A percentile compares a stretch with the other conserved stretches of the same genome.
phyloP scores from a whole-genome alignment of 2,329 filamentous ascomycete genomes.

The Domatiomyces catenatus region DNA sequence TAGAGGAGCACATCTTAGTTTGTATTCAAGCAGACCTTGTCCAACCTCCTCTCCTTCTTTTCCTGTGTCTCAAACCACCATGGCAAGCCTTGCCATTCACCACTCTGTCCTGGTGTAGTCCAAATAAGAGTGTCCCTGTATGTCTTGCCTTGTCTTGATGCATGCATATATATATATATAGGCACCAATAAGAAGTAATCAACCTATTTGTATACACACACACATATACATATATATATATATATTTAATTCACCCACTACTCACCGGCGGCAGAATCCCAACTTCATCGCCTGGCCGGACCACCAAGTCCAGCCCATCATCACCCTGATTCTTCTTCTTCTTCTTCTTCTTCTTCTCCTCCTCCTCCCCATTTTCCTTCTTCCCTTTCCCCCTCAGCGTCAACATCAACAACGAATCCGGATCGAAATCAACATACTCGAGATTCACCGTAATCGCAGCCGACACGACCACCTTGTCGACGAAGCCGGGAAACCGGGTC shows the following conservation, averaged over 20 bases:
- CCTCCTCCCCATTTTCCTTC: conserved; percentile 2
- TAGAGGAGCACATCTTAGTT: no score
- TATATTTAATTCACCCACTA: conserved; percentile 23
- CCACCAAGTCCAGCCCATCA: conserved; percentile 15
- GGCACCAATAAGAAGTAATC: no score
- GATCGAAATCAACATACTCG: conserved; percentile 29
- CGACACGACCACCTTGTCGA: conserved; percentile 24
- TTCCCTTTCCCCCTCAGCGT: background rate
- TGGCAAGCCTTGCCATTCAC: no score
- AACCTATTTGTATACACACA: no score
- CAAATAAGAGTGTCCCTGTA: no score
- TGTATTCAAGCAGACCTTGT: no score
- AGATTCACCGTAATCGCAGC: conserved; percentile 29
- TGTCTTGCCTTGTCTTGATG: no score
- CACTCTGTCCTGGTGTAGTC: no score
- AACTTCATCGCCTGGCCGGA: conserved; percentile 28
- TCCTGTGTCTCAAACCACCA: no score
- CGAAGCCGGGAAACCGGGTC: conserved; percentile 27
- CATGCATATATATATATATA: no score
- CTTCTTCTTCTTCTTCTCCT: conserved; percentile 8
- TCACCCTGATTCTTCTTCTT: conserved; percentile 7
- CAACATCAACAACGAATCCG: background rate
- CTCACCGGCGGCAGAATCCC: conserved; percentile 34
- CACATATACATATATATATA: background rate
- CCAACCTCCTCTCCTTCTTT: no score